Base-by-base conservation (phyloP, 306 rosid species). In the Dryas octopetala region DNA sequence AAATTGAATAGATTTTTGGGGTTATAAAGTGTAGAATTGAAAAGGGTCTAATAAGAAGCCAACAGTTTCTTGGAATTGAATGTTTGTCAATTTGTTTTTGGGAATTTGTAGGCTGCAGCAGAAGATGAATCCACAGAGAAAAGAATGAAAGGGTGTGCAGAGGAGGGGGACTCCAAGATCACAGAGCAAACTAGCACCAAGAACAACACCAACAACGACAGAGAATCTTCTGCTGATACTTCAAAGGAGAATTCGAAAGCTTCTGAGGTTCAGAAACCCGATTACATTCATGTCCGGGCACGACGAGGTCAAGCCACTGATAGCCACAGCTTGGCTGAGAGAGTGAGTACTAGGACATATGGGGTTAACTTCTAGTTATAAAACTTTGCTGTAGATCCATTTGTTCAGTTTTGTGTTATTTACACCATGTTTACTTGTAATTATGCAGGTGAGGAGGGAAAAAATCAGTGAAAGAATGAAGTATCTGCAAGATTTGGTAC, bases 291-390 rank as follows among this genome's bases (percentile, higher is more conserved):
- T 74, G 98, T 93, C 58, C 84, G 98, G 50, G 97, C 98, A 1
- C 90, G 98, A 40, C 95, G 97, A 7, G 98, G 97, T 28, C 98
- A 93, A 85, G 98, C 98, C 76, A 93, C 98, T 15, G 98, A 93
- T 82, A 93, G 97, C 80, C 98, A 93, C 61, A 93, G 98, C 86
- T 76, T 93, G 81, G 98, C 98, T 3, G 98, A 93, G 82, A 86
- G 98, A 82, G 98, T 93, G 78, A 88, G 95, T 61, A 14, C 38
- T 32, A 32, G 38, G 3, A 32, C 38, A 32, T 32, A 2, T 32
- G 38, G 38, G 3, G 38, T 23, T 23, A 23, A 23, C 38, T 32
- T 2, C 38, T 32, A 32, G 38, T 32, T 32, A 1, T 1, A 32
- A 32, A 32, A 32, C 38, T 32, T 32, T 32, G 38, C 38, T 32